Percentiles rank a stretch among this genome's conserved stretches.
These are phyloP conservation scores for Fusarium mangiferae DNA, from an alignment of 2,329 filamentous ascomycete genomes.

Conservation along the genomic window DNA sequence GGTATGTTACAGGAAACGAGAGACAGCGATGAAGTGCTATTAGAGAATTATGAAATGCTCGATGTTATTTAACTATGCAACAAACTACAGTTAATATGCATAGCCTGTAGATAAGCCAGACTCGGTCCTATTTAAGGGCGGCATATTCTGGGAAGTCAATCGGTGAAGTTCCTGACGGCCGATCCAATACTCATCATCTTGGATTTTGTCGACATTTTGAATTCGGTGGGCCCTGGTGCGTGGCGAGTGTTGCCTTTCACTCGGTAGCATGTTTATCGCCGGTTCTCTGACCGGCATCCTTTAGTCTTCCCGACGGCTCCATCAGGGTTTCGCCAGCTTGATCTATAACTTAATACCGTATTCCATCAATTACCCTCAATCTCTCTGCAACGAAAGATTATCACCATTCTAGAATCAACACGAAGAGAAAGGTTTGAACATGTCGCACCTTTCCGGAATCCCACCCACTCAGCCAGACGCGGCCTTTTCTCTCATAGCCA, in stretches of 20 bases:
- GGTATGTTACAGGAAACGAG: not conserved
- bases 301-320: not conserved
- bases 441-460: not conserved
- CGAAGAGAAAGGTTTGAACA: not conserved
- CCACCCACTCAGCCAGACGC: not conserved
- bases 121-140: not conserved
- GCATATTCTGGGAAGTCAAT: not conserved
- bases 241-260: not conserved
- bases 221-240: not conserved
- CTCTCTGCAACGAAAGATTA: not conserved
- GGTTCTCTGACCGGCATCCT: not conserved
- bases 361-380: not conserved
- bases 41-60: not conserved
- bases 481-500: not conserved
- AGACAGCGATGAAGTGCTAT: not conserved
- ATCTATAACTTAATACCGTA: not conserved
- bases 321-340: too few species aligned
- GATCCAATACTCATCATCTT: not conserved
- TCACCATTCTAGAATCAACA: not conserved
- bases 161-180: not conserved
- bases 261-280: not conserved
- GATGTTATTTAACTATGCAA: not conserved
- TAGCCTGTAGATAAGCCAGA: not conserved
- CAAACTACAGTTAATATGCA: not conserved
- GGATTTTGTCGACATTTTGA: not conserved